Percentiles rank a stretch among this genome's conserved stretches.
These are phyloP conservation scores for Coelastrella sp. DNA, from an alignment of 139 green algal species.

Conservation along the genomic window DNA sequence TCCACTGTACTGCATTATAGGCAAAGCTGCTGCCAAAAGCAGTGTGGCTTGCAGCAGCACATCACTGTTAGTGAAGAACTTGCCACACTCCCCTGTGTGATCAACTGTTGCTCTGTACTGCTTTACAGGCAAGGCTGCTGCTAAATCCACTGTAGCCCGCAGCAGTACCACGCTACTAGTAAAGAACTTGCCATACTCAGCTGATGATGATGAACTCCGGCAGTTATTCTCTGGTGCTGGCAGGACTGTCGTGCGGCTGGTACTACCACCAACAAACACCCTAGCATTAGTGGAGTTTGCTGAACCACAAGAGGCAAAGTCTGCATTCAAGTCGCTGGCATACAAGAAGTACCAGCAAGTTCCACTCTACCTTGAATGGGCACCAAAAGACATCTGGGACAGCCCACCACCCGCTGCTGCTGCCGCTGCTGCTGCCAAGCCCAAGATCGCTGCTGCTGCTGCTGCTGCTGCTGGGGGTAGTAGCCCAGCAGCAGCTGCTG, in stretches of 20 bases:
- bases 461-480: background rate
- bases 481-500: slow-evolving; percentile 7
- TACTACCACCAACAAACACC: slow-evolving; percentile 89
- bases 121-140: too few relatives aligned
- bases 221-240: slow-evolving; percentile 68
- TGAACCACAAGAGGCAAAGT: slow-evolving; percentile 72
- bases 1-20: too few relatives aligned
- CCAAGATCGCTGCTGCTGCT: background rate
- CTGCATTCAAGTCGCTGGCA: slow-evolving; percentile 77
- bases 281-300: slow-evolving; percentile 94
- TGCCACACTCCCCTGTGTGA: slow-evolving; percentile 69
- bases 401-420: slow-evolving; percentile 13
- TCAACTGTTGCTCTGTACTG: too few relatives aligned
- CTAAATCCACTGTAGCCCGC: too few relatives aligned
- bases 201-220: slow-evolving; percentile 77
- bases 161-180: too few relatives aligned
- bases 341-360: slow-evolving; percentile 97
- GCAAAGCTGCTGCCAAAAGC: slow-evolving; percentile 39
- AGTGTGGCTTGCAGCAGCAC: slow-evolving; percentile 73
- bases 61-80: slow-evolving; percentile 96
- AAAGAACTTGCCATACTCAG: slow-evolving; percentile 56
- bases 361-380: slow-evolving; percentile 99
- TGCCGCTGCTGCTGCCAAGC: background rate
- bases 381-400: slow-evolving; percentile 84
- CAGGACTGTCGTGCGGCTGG: slow-evolving; percentile 73